Evolutionary conservation across 1,139 yeast species (phyloP), one percentile per base, ranked within the genome.

Genomic region (Hyphopichia buzzinii): DNA sequence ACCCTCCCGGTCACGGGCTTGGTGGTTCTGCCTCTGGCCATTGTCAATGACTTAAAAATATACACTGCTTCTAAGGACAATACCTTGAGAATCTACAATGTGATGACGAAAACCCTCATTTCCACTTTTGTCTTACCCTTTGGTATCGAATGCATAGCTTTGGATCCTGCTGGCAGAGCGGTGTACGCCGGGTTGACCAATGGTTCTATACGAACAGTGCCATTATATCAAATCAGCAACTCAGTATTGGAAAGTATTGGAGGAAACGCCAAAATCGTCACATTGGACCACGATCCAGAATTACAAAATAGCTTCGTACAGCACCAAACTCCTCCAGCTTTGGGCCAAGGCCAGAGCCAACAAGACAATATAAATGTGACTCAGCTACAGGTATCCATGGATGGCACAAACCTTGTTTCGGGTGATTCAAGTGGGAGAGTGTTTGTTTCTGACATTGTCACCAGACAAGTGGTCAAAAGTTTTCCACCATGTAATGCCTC

Each of bases 151-250:
- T 65, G 84, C 15, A 43, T 92, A 13, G 72, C 80, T 0, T 63
- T 77, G n/a, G 98, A 92, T 55, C 90, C 95, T 1, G 87, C 92
- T 1, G 88, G 82, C 49, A 70, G 97, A 46, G 74, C 80, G 1
- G 43, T 85, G 1, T 92, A 85, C 55, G 79, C 75, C 3, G 97
- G 96, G 2, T 61, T 84, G 23, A 52, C 61, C 2, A 72, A 78
- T 42, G 97, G 97, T 11, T 52, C 61, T 14, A 74, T 87, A 29
- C 67, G 84, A 46, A 57, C 66, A 17, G 69, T 86, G 10, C 76
- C 81, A 12, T 57, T 86, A 38, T 86, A 79, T 58, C 59, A 59
- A 16, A 63, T 76, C 26, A 69, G 73, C 41, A 65, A 70, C 12
- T 59, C 65, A 29, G 61, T 69, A 10, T 59, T 79, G 43, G 84